Conservation (phyloP, 345 rosid genomes). For the Geranium brycei region DNA sequence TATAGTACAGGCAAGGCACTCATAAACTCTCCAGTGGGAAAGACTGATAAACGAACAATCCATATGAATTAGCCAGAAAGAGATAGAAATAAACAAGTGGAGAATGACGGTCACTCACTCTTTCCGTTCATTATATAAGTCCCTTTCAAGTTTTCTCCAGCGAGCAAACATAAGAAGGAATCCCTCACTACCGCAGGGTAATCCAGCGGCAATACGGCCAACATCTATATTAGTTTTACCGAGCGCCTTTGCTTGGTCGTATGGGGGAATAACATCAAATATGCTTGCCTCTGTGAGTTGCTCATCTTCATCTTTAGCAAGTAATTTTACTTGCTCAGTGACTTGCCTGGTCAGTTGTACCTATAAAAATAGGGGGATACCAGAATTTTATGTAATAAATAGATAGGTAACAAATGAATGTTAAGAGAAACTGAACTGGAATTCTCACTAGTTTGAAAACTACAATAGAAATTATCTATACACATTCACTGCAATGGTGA, state of each 20-base stretch:
- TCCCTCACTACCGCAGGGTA: conserved; percentile 99
- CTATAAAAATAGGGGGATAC: conserved; percentile 17
- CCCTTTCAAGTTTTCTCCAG: conserved; percentile 98
- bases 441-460: not conserved
- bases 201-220: conserved; percentile 94
- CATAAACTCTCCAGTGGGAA: not conserved
- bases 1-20: not conserved
- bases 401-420: too few species aligned
- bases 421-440: too few species aligned
- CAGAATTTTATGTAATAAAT: too few species aligned
- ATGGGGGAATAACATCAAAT: conserved; percentile 53
- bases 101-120: conserved; percentile 26
- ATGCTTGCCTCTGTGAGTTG: conserved; percentile 52
- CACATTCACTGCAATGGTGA: not conserved
- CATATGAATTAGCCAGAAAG: not conserved
- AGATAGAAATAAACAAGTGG: not conserved
- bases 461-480: not conserved
- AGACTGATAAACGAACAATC: not conserved
- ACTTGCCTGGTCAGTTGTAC: conserved; percentile 76
- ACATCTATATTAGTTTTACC: conserved; percentile 92
- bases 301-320: conserved; percentile 86
- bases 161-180: conserved; percentile 98
- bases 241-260: conserved; percentile 98
- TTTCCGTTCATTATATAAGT: conserved; percentile 91
- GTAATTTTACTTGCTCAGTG: conserved; percentile 81